Evolutionary conservation across 441 rosid species (phyloP), one percentile per base, ranked within the genome.

Genomic region (Erodium trifolium): DNA sequence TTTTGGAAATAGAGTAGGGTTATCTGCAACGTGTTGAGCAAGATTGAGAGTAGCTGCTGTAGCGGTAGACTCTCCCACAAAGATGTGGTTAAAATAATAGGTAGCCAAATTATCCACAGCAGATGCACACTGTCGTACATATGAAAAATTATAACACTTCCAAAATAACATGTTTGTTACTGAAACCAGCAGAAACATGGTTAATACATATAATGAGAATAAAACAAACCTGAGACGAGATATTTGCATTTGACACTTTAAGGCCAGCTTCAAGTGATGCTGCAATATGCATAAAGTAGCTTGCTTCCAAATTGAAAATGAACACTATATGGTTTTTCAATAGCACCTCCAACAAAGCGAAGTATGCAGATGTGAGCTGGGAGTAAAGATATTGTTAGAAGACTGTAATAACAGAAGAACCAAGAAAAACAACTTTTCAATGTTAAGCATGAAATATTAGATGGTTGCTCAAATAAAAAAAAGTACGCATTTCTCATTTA

Each of bases 211-310:
- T 23, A 17, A 13, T 23, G 2, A 31, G 63, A 17, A 13, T 63
- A 2, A 31, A 12, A 69, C 84, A 71, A 35, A 91, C 99, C 97
- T 92, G 98, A 68, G 97, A 85, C 68, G 98, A 92, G 78, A 95
- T 92, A 80, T 77, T 85, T 43, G 93, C 77, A 78, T 95, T 94
- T 74, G 92, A 82, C 45, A 92, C 97, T 81, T 86, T 92, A 71
- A 95, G 92, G 68, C 99, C 99, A 59, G 98, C 93, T 81, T 92
- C 99, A 77, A 95, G 96, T 63, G 98, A 95, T 51, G 96, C 86
- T 49, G 87, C 91, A n/a, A 95, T 82, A 82, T 95, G 97, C 92
- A 82, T 86, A 75, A 95, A 95, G 68, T 97, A 89, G 77, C 85
- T 85, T 11, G 90, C 82, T 76, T 88, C 95, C 75, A 92, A 82